A percentile compares a stretch with the other conserved stretches of the same genome.
Evolutionary conservation across 1,284 basidiomycete genomes (phyloP).

Genomic region (Mycosarcoma maydis): DNA sequence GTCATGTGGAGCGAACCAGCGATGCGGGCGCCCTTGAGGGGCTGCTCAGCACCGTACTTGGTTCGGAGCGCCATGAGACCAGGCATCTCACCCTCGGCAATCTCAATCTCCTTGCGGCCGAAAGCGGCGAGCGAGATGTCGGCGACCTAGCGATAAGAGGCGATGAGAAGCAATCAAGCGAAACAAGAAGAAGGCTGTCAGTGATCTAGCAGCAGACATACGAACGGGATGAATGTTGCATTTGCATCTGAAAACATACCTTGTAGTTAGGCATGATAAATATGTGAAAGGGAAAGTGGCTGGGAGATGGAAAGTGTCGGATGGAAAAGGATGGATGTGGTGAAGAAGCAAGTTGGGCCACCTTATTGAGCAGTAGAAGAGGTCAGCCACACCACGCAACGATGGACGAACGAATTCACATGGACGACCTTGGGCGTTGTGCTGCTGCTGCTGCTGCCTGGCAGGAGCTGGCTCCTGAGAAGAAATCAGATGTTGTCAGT

Average conservation of each 20-base stretch:
- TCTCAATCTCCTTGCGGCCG: slow-evolving; percentile 97
- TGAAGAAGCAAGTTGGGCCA: slow-evolving; percentile 6
- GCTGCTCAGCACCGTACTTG: slow-evolving; percentile 82
- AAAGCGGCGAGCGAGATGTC: slow-evolving; percentile 96
- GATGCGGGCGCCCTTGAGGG: slow-evolving; percentile 93
- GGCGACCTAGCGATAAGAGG: slow-evolving; percentile 67
- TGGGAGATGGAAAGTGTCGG: slow-evolving; percentile 3
- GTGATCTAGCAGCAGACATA: background rate
- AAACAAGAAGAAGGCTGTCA: too few species aligned
- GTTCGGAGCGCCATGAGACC: slow-evolving; percentile 65
- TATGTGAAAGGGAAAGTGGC: background rate
- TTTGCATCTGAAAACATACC: slow-evolving; percentile 36
- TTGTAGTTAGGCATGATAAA: slow-evolving; percentile 59
- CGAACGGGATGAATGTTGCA: too few species aligned
- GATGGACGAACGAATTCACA: background rate
- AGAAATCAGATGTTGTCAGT: slow-evolving; percentile 32
- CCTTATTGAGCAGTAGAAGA: background rate
- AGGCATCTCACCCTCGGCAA: slow-evolving; percentile 76
- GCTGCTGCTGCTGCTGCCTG: slow-evolving; percentile 1
- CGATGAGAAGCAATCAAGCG: background rate
- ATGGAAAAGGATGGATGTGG: slow-evolving; percentile 19
- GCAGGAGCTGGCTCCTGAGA: too few species aligned
- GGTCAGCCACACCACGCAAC: slow-evolving; percentile 3
- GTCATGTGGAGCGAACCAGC: slow-evolving; percentile 82
- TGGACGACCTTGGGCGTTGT: background rate